phyloP scores from a whole-genome alignment of 2,329 filamentous ascomycete species.

The Tetracladium maxilliforme region DNA sequence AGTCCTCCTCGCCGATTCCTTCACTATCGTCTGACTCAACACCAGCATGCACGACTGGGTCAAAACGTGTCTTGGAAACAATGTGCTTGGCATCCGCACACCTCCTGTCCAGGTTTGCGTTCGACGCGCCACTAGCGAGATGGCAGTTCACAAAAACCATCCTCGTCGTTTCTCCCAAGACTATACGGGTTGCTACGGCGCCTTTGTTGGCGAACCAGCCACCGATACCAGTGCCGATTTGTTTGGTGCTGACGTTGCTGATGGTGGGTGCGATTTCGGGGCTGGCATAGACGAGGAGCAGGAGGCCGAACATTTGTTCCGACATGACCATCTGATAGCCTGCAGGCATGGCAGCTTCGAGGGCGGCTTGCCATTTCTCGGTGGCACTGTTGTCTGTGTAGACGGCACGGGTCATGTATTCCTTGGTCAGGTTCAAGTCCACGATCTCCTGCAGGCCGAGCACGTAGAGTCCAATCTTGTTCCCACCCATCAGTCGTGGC shows the following conservation, averaged over 20 bases:
- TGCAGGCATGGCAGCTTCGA: constrained; percentile 58
- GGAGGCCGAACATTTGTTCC: constrained; percentile 74
- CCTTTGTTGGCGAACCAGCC: constrained; percentile 97
- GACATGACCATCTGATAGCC: constrained; percentile 67
- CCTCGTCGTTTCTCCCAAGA: constrained; percentile 80
- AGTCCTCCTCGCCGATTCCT: constrained; percentile 76
- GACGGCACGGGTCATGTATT: constrained; percentile 55
- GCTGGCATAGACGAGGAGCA: constrained; percentile 76
- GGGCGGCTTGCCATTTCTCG: constrained; percentile 66
- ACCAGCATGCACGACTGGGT: constrained; percentile 52
- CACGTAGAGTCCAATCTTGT: constrained; percentile 78
- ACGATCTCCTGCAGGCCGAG: constrained; percentile 87
- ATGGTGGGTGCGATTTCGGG: constrained; percentile 60
- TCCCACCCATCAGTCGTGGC: constrained; percentile 34
- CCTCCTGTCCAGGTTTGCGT: constrained; percentile 61
- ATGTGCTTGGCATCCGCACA: constrained; percentile 87
- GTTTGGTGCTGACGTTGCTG: constrained; percentile 67
- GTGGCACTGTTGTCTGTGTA: constrained; percentile 60
- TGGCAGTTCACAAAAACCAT: constrained; percentile 88
- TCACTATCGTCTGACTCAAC: constrained; percentile 51
- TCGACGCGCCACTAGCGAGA: constrained; percentile 74
- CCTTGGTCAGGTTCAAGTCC: constrained; percentile 64
- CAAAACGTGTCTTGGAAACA: constrained; percentile 59
- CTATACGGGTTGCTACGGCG: constrained; percentile 64
- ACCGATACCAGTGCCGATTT: constrained; percentile 77